phyloP scores from a whole-genome alignment of 129 eudicot species.

The Glebionis coronaria region DNA sequence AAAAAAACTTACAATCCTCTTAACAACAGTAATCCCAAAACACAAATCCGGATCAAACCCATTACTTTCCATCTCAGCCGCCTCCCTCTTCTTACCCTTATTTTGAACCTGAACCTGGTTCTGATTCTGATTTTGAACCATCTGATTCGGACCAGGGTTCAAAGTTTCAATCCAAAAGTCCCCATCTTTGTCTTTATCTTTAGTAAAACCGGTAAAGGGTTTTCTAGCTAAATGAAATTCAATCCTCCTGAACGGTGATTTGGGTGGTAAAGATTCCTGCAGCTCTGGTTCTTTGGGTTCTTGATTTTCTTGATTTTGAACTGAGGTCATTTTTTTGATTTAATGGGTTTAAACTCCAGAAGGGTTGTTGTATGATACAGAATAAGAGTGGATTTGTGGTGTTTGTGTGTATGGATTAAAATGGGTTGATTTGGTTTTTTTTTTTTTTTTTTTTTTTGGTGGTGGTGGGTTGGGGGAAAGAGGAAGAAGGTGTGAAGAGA shows the following conservation, averaged over 20 bases:
- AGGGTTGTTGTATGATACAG: too few relatives aligned
- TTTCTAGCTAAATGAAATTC: slow-evolving; percentile 69
- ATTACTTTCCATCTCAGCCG: slow-evolving; percentile 37
- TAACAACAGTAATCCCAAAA: slow-evolving; percentile 50
- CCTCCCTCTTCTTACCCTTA: slow-evolving; percentile 43
- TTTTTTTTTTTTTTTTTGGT: neutral
- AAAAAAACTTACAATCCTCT: slow-evolving; percentile 62
- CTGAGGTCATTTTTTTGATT: slow-evolving; percentile 2
- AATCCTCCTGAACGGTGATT: slow-evolving; percentile 46
- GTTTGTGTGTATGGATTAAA: neutral
- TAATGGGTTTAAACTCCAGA: slow-evolving; percentile 1
- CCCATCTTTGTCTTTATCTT: slow-evolving; percentile 32
- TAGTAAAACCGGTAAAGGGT: slow-evolving; percentile 42
- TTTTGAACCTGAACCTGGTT: slow-evolving; percentile 6
- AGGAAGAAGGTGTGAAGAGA: slow-evolving; percentile 24
- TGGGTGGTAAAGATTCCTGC: slow-evolving; percentile 24
- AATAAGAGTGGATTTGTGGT: too few relatives aligned
- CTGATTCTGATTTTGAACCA: too few relatives aligned
- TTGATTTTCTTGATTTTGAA: slow-evolving; percentile 2
- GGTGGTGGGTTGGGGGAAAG: slow-evolving; percentile 16
- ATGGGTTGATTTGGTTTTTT: slow-evolving; percentile 15
- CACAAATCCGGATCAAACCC: slow-evolving; percentile 72
- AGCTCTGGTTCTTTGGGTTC: slow-evolving; percentile 11
- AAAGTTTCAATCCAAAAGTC: slow-evolving; percentile 58
- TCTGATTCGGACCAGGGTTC: slow-evolving; percentile 40